Evolutionary conservation across 2,329 filamentous ascomycete genomes (phyloP), one percentile per base, ranked within the genome.

Genomic region (Aureobasidium lini): DNA sequence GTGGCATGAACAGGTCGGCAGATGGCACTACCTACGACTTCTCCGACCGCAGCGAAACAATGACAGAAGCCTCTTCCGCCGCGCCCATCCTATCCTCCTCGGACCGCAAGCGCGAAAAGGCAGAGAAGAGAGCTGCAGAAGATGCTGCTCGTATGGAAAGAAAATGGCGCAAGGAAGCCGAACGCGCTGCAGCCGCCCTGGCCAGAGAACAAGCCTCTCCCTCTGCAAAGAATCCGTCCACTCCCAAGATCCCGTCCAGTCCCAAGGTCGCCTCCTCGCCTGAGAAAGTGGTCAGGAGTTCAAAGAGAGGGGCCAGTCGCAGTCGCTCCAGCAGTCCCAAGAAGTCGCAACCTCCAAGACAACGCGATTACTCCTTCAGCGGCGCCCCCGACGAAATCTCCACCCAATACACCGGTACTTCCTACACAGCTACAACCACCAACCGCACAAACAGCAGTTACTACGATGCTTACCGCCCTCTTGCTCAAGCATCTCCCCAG

Each of bases 1-100:
- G 93, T 37, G 93, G 93, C 18, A 77, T 97, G 72, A 97, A 97
- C 75, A 86, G 87, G 67, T 80, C 88, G 65, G 81, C 86, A 44
- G 93, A 96, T 66, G 88, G 86, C 62, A 88, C 85, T 61, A 78
- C 84, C 64, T 95, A 90, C 81, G 89, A 95, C 69, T 89, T 89
- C 72, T 87, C 86, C 50, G 84, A 79, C 65, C 79, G 84, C 53
- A 81, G 84, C 62, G 81, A 88, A 64, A 78, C 87, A 40, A 70
- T 72, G 66, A 75, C 75, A 59, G 74, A 78, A 65, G 64, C 67
- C 70, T 42, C 79, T 86, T 75, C 74, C 61, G 68, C 75, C 65
- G 69, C 66, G 6, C 64, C 69, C 15, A 61, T 69, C 4, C 70
- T 70, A 42, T 67, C 70, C 18, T 64, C 64, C 58, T 29, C 66